Evolutionary conservation across 352 stramenopile species (phyloP).

Genomic region (Phytophthora ramorum): DNA sequence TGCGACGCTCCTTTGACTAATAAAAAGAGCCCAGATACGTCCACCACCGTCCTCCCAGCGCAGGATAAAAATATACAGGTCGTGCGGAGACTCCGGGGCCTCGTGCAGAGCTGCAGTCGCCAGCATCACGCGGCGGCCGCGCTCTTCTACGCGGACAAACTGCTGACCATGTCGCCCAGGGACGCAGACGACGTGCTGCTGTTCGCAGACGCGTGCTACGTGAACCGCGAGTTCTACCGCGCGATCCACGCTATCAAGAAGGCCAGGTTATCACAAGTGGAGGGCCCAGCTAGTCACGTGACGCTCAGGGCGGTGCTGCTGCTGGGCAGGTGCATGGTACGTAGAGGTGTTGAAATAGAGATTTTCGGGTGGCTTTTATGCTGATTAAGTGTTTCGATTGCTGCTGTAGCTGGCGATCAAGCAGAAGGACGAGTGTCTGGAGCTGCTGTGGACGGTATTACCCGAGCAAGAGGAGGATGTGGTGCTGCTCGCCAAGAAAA

Average conservation of each 20-base stretch:
- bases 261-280: slow-evolving; percentile 39
- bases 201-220: slow-evolving; percentile 79
- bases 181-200: slow-evolving; percentile 68
- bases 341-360: background rate
- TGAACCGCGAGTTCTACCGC: slow-evolving; percentile 74
- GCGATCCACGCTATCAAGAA: slow-evolving; percentile 79
- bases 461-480: slow-evolving; percentile 68
- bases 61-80: background rate
- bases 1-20: slow-evolving; percentile 6
- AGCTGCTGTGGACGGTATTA: slow-evolving; percentile 65
- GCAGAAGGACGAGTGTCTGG: slow-evolving; percentile 85
- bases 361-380: background rate
- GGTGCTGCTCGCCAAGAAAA: slow-evolving; percentile 52
- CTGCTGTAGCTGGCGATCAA: slow-evolving; percentile 68
- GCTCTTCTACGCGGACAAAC: slow-evolving; percentile 86
- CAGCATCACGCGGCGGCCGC: slow-evolving; percentile 62
- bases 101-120: slow-evolving; percentile 55
- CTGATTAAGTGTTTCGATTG: slow-evolving; percentile 4
- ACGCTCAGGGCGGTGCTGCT: slow-evolving; percentile 65
- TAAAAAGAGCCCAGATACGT: background rate
- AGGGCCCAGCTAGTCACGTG: slow-evolving; percentile 14
- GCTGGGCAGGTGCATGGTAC: slow-evolving; percentile 76
- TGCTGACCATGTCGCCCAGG: slow-evolving; percentile 61
- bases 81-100: slow-evolving; percentile 43
- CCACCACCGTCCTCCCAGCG: background rate